These are phyloP conservation scores for Emericellopsis cladophorae DNA, from an alignment of 2,329 filamentous ascomycete genomes.

Conservation along the genomic window DNA sequence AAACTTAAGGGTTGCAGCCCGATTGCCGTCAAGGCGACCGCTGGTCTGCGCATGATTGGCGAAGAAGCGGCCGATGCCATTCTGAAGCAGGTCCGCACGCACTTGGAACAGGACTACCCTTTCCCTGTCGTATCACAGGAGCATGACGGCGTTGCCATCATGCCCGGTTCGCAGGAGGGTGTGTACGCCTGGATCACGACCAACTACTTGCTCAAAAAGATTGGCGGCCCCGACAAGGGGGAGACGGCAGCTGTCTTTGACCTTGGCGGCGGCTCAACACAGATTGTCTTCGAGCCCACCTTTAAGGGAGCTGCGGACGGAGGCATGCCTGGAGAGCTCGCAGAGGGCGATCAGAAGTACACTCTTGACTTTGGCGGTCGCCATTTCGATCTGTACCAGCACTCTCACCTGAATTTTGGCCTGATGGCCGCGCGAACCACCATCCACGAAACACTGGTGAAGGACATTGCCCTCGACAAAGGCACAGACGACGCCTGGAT, in stretches of 20 bases:
- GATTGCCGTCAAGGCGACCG: conserved; percentile 94
- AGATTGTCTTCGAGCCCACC: conserved; percentile 96
- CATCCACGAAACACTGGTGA: conserved; percentile 64
- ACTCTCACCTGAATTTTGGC: conserved; percentile 94
- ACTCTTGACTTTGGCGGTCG: conserved; percentile 79
- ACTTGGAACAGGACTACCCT: conserved; percentile 80
- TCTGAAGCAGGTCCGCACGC: conserved; percentile 67
- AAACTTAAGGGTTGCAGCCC: conserved; percentile 86
- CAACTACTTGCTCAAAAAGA: conserved; percentile 97
- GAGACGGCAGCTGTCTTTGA: conserved; percentile 93
- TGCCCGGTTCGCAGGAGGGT: conserved; percentile 94
- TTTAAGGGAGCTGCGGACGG: conserved; percentile 63
- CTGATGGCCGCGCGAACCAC: conserved; percentile 89
- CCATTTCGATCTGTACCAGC: conserved; percentile 88
- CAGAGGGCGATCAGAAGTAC: conserved; percentile 93
- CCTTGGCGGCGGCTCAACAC: conserved; percentile 89
- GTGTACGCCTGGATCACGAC: conserved; percentile 99
- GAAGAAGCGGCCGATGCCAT: conserved; percentile 71
- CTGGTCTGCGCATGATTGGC: conserved; percentile 80
- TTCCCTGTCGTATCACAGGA: conserved; percentile 86
- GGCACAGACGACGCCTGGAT: conserved; percentile 55
- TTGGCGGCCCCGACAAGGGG: conserved; percentile 80
- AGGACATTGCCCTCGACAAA: conserved; percentile 55
- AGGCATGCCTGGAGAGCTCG: conserved; percentile 75
- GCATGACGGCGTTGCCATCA: conserved; percentile 83